phyloP scores from a whole-genome alignment of 2,329 filamentous ascomycete genomes.

The Karstenula rhodostoma region DNA sequence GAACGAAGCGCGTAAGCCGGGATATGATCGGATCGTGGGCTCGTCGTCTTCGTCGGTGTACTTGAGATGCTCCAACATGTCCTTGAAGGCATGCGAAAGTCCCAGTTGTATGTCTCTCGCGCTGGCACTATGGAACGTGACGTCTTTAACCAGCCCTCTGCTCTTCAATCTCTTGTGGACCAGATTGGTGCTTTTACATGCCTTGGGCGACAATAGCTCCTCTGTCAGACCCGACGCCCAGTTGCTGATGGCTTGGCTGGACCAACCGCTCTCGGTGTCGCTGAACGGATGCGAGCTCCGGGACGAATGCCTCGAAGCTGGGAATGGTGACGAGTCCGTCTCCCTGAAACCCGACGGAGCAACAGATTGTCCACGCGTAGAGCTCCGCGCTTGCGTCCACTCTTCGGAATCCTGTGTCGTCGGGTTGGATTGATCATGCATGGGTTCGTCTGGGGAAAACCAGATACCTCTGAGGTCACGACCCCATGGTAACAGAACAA shows the following conservation, averaged over 20 bases:
- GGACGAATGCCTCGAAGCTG: slow-evolving; percentile 20
- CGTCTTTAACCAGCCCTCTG: slow-evolving; percentile 72
- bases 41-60: slow-evolving; percentile 39
- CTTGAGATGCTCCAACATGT: slow-evolving; percentile 52
- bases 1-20: slow-evolving; percentile 73
- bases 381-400: slow-evolving; percentile 52
- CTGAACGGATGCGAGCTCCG: slow-evolving; percentile 30
- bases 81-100: slow-evolving; percentile 69
- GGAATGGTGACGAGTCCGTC: slow-evolving; percentile 36
- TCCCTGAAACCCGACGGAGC: slow-evolving; percentile 21
- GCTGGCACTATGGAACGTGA: slow-evolving; percentile 69
- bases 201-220: slow-evolving; percentile 73
- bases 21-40: slow-evolving; percentile 35
- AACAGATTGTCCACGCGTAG: slow-evolving; percentile 23
- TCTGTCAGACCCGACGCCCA: slow-evolving; percentile 56
- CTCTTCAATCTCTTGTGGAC: slow-evolving; percentile 78
- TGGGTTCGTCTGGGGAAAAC: slow-evolving; percentile 55
- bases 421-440: slow-evolving; percentile 43
- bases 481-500: slow-evolving; percentile 77
- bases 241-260: slow-evolving; percentile 56
- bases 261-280: slow-evolving; percentile 57
- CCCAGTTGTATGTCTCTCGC: slow-evolving; percentile 73
- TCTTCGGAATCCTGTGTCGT: slow-evolving; percentile 56
- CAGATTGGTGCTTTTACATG: slow-evolving; percentile 68
- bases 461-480: slow-evolving; percentile 62